phyloP scores from a whole-genome alignment of 108 stramenopile species.

The Fragilariopsis cylindrus region DNA sequence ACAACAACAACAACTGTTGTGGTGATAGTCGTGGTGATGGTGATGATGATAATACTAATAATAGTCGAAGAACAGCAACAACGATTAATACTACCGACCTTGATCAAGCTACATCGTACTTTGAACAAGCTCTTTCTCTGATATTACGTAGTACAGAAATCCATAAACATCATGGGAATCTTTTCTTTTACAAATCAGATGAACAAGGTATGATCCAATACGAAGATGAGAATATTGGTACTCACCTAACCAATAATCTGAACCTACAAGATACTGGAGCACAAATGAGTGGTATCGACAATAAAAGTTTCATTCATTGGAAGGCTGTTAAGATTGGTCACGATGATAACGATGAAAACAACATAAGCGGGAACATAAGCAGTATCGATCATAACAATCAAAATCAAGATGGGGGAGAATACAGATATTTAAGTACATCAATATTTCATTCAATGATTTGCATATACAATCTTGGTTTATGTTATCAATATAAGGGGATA shows the following conservation, averaged over 20 bases:
- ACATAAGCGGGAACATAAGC: too few relatives aligned
- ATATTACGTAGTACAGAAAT: constrained; percentile 8
- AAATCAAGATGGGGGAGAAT: constrained; percentile 9
- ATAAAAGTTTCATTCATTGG: constrained; percentile 15
- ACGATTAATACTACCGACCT: constrained; percentile 4
- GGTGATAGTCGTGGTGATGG: neutral
- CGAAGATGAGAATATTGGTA: neutral
- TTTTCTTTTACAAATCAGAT: constrained; percentile 2
- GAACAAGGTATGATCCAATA: constrained; percentile 11
- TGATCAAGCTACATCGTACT: constrained; percentile 5
- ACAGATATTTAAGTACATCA: neutral
- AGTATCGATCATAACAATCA: too few relatives aligned
- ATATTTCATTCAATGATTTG: constrained; percentile 14
- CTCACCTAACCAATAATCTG: constrained; percentile 1
- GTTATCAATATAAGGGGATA: constrained; percentile 14
- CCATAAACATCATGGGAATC: neutral
- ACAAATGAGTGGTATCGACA: neutral
- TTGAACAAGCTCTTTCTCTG: constrained; percentile 12
- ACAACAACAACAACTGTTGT: too few relatives aligned
- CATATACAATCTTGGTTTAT: constrained; percentile 12
- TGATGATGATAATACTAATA: neutral
- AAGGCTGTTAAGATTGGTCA: constrained; percentile 17
- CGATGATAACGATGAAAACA: neutral
- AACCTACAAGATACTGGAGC: constrained; percentile 16
- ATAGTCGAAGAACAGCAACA: constrained; percentile 9